Base-by-base conservation (phyloP, 179 eudicot species). In the Vitellaria paradoxa region DNA sequence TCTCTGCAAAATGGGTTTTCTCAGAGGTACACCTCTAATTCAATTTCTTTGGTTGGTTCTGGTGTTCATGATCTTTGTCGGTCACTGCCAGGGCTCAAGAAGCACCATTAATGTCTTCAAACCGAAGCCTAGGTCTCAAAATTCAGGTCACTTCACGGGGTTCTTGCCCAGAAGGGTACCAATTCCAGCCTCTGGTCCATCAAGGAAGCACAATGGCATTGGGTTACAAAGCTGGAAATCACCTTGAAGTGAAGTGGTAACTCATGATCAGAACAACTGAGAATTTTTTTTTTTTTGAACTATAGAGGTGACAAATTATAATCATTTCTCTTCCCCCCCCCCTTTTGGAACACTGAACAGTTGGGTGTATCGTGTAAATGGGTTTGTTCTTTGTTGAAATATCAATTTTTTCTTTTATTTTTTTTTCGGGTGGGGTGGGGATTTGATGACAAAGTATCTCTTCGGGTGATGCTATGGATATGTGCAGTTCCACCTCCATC, bases 161-260 rank as follows among this genome's bases (percentile, higher is more conserved):
- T 89, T 78, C 80, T 63, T 87, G 59, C 94, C 94, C 3, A 89
- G 87, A 75, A 86, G 91, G 78, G 59, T 73, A 23, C 85, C 87
- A 14, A 75, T 87, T 10, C 91, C 92, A 5, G 71, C 74, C 68
- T 90, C 94, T 17, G 88, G 85, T 70, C 94, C 94, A 24, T 90
- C 94, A 18, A 87, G 92, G 73, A 90, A 87, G 18, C 94, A 90
- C 82, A 89, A 90, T 77, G 92, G 82, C 57, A 84, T 89, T 79
- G 92, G 92, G 11, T 78, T 89, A 37, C 83, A 84, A 65, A 80
- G 65, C 67, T 85, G 89, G 87, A 88, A 79, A 77, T 79, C 86
- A 46, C 93, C 93, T 68, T 89, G 81, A 85, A 42, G 67, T n/a
- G n/a, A n/a, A n/a, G n/a, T n/a, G n/a, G n/a, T n/a, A n/a, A n/a